Percentiles rank a stretch among this genome's conserved stretches.
Evolutionary conservation across 192 early-diverging fungal species (phyloP).

Genomic region (Fimicolochytrium jonesii): DNA sequence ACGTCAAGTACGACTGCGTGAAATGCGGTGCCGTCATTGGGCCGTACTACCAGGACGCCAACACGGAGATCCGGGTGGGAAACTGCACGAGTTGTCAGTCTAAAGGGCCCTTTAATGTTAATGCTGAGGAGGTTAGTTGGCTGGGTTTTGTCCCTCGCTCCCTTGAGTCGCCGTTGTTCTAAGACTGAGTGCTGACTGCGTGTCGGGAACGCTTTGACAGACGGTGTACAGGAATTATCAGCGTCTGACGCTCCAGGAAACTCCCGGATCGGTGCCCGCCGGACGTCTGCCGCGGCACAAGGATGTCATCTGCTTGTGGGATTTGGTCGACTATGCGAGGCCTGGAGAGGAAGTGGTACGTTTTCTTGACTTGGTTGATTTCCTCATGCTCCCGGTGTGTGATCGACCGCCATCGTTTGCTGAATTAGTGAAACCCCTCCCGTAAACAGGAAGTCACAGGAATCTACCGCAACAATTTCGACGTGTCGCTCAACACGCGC

Average conservation of each 20-base stretch:
- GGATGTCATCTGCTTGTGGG: slow-evolving; percentile 91
- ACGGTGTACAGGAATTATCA: slow-evolving; percentile 98
- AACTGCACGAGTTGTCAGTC: slow-evolving; percentile 86
- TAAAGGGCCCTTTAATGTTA: slow-evolving; percentile 86
- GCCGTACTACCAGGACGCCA: slow-evolving; percentile 90
- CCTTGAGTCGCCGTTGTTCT: not conserved
- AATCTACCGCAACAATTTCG: slow-evolving; percentile 93
- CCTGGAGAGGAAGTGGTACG: slow-evolving; percentile 92
- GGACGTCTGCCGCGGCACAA: slow-evolving; percentile 92
- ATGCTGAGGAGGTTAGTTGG: slow-evolving; percentile 71
- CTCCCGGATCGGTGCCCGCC: slow-evolving; percentile 89
- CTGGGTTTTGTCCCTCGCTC: slow-evolving; percentile 1
- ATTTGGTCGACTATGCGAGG: slow-evolving; percentile 91
- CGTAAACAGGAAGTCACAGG: slow-evolving; percentile 83
- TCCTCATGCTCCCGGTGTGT: too few relatives aligned
- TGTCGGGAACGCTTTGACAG: slow-evolving; percentile 28
- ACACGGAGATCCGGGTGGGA: slow-evolving; percentile 76
- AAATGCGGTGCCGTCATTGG: slow-evolving; percentile 90
- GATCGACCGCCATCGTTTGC: too few relatives aligned
- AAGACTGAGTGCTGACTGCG: too few relatives aligned
- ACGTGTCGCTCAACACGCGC: slow-evolving; percentile 76
- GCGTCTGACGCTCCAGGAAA: slow-evolving; percentile 91
- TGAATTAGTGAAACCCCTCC: too few relatives aligned
- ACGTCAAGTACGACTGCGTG: slow-evolving; percentile 91
- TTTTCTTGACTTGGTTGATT: too few relatives aligned